phyloP scores from a whole-genome alignment of 2,329 filamentous ascomycete genomes.

The Pleomassaria siparia region DNA sequence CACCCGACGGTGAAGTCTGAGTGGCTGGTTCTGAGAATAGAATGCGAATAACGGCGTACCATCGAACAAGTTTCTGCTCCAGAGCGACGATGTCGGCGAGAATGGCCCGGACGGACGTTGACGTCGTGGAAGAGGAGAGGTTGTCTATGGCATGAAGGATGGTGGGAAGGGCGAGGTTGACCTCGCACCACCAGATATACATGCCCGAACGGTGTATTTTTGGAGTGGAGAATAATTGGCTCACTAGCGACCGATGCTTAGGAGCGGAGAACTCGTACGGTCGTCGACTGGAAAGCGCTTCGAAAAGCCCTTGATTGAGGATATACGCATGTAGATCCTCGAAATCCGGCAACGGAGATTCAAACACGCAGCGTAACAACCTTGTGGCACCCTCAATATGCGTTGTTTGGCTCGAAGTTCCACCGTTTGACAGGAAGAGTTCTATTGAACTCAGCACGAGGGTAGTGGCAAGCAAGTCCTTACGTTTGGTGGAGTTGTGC shows the following conservation, averaged over 20 bases:
- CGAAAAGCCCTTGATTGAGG: conserved; percentile 20
- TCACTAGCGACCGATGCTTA: conserved; percentile 10
- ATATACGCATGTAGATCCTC: conserved; percentile 21
- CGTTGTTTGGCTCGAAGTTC: conserved; percentile 14
- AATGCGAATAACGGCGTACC: conserved; percentile 15
- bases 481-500: conserved; percentile 9
- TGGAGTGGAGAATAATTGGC: conserved; percentile 10
- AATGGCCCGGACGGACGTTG: conserved; percentile 4
- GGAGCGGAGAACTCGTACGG: conserved; percentile 14
- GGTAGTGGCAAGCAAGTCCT: conserved; percentile 19
- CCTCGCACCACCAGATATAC: conserved; percentile 20
- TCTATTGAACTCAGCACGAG: conserved; percentile 23
- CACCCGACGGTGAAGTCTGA: conserved; percentile 4
- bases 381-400: conserved; percentile 22
- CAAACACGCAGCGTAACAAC: conserved; percentile 12
- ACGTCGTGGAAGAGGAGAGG: conserved; percentile 1
- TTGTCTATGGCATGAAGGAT: conserved; percentile 15
- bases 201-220: conserved; percentile 14
- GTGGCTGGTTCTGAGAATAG: conserved; percentile 8
- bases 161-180: conserved; percentile 18
- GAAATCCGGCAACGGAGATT: conserved; percentile 5
- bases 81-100: conserved; percentile 14
- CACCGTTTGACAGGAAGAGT: conserved; percentile 21
- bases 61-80: conserved; percentile 12
- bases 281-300: conserved; percentile 14